These are phyloP conservation scores for Carex pumila DNA, from an alignment of 176 grass and related monocot species.

Conservation along the genomic window DNA sequence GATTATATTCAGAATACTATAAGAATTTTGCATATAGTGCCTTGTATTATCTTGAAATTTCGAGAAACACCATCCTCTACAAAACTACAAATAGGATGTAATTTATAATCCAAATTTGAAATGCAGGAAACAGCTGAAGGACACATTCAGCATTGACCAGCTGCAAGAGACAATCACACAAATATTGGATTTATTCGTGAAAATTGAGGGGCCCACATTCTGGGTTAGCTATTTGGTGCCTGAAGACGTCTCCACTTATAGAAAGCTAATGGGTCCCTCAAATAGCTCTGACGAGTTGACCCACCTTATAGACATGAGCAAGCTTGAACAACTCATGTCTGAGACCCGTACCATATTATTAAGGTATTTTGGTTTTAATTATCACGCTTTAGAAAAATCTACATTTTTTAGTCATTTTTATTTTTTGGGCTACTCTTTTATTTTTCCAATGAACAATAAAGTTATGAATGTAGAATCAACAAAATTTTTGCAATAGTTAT, in stretches of 20 bases:
- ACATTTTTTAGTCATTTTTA: neutral
- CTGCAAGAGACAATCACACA: slow-evolving; percentile 50
- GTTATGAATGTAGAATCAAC: too few relatives aligned
- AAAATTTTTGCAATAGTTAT: neutral
- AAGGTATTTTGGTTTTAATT: slow-evolving; percentile 41
- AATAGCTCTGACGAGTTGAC: slow-evolving; percentile 59
- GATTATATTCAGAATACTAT: neutral
- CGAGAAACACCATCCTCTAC: neutral
- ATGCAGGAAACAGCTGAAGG: slow-evolving; percentile 88
- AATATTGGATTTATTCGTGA: slow-evolving; percentile 68
- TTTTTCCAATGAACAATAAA: neutral
- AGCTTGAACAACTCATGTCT: slow-evolving; percentile 76
- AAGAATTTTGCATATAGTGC: neutral
- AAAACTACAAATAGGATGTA: neutral
- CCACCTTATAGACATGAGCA: slow-evolving; percentile 57
- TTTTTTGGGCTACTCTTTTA: neutral
- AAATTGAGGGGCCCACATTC: slow-evolving; percentile 46
- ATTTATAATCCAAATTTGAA: neutral
- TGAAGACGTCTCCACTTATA: slow-evolving; percentile 54
- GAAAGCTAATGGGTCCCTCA: slow-evolving; percentile 58
- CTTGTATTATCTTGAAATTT: neutral
- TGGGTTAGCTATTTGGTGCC: slow-evolving; percentile 89
- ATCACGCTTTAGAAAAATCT: neutral
- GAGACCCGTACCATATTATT: slow-evolving; percentile 72
- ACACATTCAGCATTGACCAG: slow-evolving; percentile 64